phyloP scores from a whole-genome alignment of 1,284 basidiomycete species.

The Ganoderma multipileum region DNA sequence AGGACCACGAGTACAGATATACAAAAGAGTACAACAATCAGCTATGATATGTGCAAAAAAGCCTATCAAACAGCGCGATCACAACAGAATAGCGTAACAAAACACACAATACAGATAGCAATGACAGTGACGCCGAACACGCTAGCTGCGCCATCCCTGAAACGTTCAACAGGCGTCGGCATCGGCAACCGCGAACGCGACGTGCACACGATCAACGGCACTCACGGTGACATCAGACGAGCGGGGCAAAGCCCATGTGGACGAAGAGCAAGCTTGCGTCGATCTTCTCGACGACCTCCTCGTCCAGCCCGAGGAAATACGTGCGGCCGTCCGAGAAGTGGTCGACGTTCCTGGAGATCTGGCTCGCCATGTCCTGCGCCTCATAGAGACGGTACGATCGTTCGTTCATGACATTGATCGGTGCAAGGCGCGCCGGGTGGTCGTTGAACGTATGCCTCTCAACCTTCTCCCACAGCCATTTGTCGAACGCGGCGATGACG shows the following conservation, averaged over 20 bases:
- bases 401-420: not conserved
- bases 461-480: not conserved
- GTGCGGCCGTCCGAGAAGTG: not conserved
- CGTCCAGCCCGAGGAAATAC: not conserved
- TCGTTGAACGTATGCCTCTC: not conserved
- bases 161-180: not conserved
- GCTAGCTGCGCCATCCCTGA: not conserved
- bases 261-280: not conserved
- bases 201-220: not conserved
- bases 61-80: not conserved
- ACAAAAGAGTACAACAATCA: not conserved
- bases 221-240: not conserved
- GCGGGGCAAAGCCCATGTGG: not conserved
- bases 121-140: not conserved
- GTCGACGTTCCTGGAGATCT: constrained; percentile 4
- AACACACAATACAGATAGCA: not conserved
- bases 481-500: constrained; percentile 3
- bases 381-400: not conserved
- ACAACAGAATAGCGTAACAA: not conserved
- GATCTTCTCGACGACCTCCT: not conserved
- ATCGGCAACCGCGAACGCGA: not conserved
- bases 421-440: not conserved
- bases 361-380: not conserved
- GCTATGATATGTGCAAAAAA: not conserved
- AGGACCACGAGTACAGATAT: not conserved